Evolutionary conservation across 2,329 filamentous ascomycete genomes (phyloP), one percentile per base, ranked within the genome.

Genomic region (Chrysoporthe puriensis): DNA sequence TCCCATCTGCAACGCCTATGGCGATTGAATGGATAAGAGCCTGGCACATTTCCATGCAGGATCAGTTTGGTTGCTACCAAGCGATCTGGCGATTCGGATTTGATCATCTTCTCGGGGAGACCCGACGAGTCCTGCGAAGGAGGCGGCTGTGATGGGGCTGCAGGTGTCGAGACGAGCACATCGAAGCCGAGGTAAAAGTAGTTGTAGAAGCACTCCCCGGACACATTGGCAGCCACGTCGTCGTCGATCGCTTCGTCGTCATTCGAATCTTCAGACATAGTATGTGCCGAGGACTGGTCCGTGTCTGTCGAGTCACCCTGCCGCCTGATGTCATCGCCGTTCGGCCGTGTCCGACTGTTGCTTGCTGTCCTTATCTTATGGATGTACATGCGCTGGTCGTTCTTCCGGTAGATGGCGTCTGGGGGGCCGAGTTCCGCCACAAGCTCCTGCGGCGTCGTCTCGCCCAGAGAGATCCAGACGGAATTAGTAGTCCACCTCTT

Each of bases 181-280:
- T 99, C 96, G 75, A 99, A 96, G 1, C 96, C 96, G 70, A 97
- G 90, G 72, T 95, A 91, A 76, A 97, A 99, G 77, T 99, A 99
- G 77, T 98, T 98, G 80, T 96, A 97, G 77, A 98, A 99, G 71
- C 90, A 94, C 76, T 96, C 93, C 4, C 88, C 86, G 1, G 89
- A 87, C 3, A 89, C 72, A 76, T 84, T 81, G 71, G 83, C 81
- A 1, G 82, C 80, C 3, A 81, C 76, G 42, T 87, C 85, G 42
- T 89, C 88, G 56, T 88, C 85, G 18, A 88, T 76, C 3, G 81
- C 85, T 67, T 86, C 86, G 32, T 86, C 83, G 44, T 84, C 85
- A 36, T 92, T 91, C 1, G 89, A 88, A 66, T 89, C 88, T 74
- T 93, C 91, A 0, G 89, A 91, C 40, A 86, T 86, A 1, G 90